Evolutionary conservation across 345 rosid species (phyloP), one percentile per base, ranked within the genome.

Genomic region (Viola odorata): DNA sequence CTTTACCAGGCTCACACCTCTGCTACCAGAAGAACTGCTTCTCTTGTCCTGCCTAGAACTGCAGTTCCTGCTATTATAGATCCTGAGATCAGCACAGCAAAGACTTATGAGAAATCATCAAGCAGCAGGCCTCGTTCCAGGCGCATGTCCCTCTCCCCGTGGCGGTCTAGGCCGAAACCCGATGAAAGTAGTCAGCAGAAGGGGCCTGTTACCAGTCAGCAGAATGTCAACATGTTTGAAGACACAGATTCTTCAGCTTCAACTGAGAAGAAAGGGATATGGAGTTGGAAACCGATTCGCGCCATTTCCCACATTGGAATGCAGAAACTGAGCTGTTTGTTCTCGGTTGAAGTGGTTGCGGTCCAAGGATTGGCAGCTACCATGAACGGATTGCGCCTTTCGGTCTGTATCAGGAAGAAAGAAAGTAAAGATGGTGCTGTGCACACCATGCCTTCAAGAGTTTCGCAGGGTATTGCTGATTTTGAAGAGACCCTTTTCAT

Each of bases 261-360:
- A 3, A 57, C 60, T 5, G 91, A 79, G 74, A 89, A 75, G 66
- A 87, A 81, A 67, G 97, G 97, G 41, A 74, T 89, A 64, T 87
- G 97, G 98, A 84, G 70, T 14, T 92, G 98, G 98, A 92, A 89
- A 62, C 98, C 98, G 7, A 79, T 92, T 56, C 85, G 96, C 12
- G 97, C 87, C 2, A 78, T 92, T 41, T 54, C 81, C 8, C 96
- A 83, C 50, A 84, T 92, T 37, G 89, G 91, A 54, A 92, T 81
- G 98, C 95, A 85, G 66, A 92, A 89, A 67, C 50, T 89, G 64
- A 87, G 90, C 73, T 89, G 98, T 58, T 73, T 92, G 80, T 72
- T 92, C 70, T 92, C 98, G 0, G 94, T 85, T 1, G 99, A 92
- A 72, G 86, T 92, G 5, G 91, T 85, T 10, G 73, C 90, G 13